Conservation (phyloP, 192 early-diverging fungal species). For the Radiomyces spectabilis region DNA sequence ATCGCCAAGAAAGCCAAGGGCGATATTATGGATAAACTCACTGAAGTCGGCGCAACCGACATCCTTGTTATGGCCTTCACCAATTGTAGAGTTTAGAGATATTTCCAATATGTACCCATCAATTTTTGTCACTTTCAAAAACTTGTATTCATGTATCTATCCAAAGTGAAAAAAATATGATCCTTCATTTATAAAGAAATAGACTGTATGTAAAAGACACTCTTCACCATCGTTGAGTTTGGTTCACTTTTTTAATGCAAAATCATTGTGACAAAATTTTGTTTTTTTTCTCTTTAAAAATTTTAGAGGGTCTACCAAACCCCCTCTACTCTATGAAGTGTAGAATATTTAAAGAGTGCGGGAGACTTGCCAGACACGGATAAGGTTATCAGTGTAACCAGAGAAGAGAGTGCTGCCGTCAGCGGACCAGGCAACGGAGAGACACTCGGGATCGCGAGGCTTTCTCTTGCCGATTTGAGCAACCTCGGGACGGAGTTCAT, state of each 20-base stretch:
- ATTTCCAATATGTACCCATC: no score
- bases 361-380: conserved; percentile 80
- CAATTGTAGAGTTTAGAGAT: conserved; percentile 68
- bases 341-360: conserved; percentile 33
- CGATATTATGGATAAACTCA: conserved; percentile 86
- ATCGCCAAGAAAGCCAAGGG: conserved; percentile 69
- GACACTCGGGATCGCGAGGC: conserved; percentile 71
- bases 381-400: conserved; percentile 92
- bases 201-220: no score
- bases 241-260: no score
- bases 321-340: no score
- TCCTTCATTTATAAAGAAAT: no score
- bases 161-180: no score
- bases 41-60: conserved; percentile 82
- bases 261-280: no score
- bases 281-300: neutral
- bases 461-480: conserved; percentile 62
- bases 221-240: no score
- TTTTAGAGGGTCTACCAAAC: no score
- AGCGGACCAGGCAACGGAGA: conserved; percentile 97
- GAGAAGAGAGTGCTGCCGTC: conserved; percentile 97
- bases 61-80: conserved; percentile 78
- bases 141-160: no score
- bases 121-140: no score
- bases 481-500: conserved; percentile 81